Base-by-base conservation (phyloP, 495 filamentous ascomycete species). In the Pseudevernia furfuracea region DNA sequence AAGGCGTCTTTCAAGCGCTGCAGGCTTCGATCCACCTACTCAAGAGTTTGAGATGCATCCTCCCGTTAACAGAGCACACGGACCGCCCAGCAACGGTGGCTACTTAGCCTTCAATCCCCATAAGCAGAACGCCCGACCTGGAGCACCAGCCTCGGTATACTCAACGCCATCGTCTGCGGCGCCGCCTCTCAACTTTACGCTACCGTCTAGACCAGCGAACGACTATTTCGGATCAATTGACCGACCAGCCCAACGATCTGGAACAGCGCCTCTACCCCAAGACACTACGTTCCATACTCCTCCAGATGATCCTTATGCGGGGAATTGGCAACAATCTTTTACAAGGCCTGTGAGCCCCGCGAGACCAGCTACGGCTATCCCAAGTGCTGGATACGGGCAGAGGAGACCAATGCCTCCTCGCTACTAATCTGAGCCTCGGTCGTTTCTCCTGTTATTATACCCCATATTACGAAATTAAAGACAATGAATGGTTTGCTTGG, bases 51-150 rank as follows among this genome's bases (percentile, higher is more conserved):
- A 71, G 43, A 69, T 71, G 64, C 69, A 62, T 17, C 59, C 67
- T 34, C 53, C 66, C 0, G 38, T 53, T 17, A 62, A 59, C 34
- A 66, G 52, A 28, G 59, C 67, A 32, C 58, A 65, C 10, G 41
- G 49, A 15, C 69, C 64, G 25, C 52, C 53, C 63, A 65, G 46
- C 28, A 41, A 48, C 58, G 38, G 67, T 68, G 69, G 65, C 12
- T 77, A 76, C 43, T 34, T 67, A n/a, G 70, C 75, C n/a, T 78
- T 72, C 59, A 69, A 70, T 57, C 71, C 71, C 21, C 53, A 66
- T 52, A 43, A 44, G 36, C 63, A 71, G 44, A 58, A 15, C 52
- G 23, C 64, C 30, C 7, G 5, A 12, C 32, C 62, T 67, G 39
- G 41, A 32, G 21, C 11, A 41, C 25, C 5, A 11, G 46, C 19